Base-by-base conservation (phyloP, 441 rosid species). In the Breynia disticha region DNA sequence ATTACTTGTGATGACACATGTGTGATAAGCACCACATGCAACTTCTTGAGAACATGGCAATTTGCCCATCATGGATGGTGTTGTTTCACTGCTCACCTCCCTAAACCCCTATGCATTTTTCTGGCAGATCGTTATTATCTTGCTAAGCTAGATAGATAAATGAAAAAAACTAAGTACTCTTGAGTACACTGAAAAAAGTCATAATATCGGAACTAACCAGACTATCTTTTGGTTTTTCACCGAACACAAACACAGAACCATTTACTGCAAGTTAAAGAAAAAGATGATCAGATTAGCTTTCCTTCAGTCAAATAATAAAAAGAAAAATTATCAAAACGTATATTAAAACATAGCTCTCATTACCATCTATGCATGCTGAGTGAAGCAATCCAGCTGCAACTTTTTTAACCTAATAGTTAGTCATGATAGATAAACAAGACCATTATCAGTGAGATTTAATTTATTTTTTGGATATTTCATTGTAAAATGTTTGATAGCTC, bases 21-120 rank as follows among this genome's bases (percentile, higher is more conserved):
- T 84, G 71, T 91, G 98, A 69, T 91, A 86, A 59, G 97, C 95
- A 75, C 98, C 98, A 28, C 97, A 84, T 57, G 88, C 84, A 73
- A 88, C 81, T 63, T 79, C 95, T 70, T 68, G 76, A 48, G 91
- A 81, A 55, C 64, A 73, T 22, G 94, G 91, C 54, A 86, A 71
- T 54, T 77, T 60, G 47, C 59, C 72, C 56, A 84, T 67, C 71
- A 76, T 56, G 52, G 87, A 76, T 12, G 86, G 87, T 38, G 74
- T 76, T 54, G 77, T 74, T 41, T 75, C 72, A 74, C 69, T 67
- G 42, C 72, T 78, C 52, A 54, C 76, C 62, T 69, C 78, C 57
- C 76, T 78, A 61, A 79, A 75, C 15, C 76, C 87, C 98, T 91
- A 41, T 42, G 71, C 19, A 19, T 48, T 52, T 44, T 59, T 60